Percentiles rank a stretch among this genome's conserved stretches.
Evolutionary conservation across 257 asterid species (phyloP).

Genomic region (Jaltomata sinuosa): DNA sequence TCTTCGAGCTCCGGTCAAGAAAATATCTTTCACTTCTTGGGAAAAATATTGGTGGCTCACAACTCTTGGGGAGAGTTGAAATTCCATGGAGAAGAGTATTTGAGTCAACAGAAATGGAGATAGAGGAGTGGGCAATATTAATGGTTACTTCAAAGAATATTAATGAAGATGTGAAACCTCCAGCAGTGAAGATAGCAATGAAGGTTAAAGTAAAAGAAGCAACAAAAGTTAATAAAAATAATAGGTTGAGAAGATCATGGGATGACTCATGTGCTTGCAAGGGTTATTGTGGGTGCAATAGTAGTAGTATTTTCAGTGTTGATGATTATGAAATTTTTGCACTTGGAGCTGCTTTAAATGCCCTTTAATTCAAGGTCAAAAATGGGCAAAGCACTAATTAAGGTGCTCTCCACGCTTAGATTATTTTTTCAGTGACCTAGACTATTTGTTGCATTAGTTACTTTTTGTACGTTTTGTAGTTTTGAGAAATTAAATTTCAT

Average conservation of each 20-base stretch:
- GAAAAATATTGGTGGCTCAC: constrained; percentile 27
- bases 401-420: background rate
- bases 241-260: background rate
- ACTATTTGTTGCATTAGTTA: background rate
- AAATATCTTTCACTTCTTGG: constrained; percentile 19
- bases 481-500: background rate
- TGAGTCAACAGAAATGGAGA: constrained; percentile 21
- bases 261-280: background rate
- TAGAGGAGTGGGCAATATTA: constrained; percentile 36
- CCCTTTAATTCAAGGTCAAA: background rate
- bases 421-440: background rate
- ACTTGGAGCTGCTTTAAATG: constrained; percentile 32
- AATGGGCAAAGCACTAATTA: background rate
- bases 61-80: constrained; percentile 43
- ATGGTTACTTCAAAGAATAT: constrained; percentile 19
- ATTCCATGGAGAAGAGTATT: constrained; percentile 38
- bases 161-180: constrained; percentile 32
- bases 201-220: constrained; percentile 13
- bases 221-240: background rate
- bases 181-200: constrained; percentile 36
- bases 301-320: background rate
- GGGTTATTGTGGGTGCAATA: constrained; percentile 10
- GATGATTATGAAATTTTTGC: constrained; percentile 19
- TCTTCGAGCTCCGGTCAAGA: constrained; percentile 51
- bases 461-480: background rate